phyloP scores from a whole-genome alignment of 768 basidiomycete species.

The Cantharellus anzutake region DNA sequence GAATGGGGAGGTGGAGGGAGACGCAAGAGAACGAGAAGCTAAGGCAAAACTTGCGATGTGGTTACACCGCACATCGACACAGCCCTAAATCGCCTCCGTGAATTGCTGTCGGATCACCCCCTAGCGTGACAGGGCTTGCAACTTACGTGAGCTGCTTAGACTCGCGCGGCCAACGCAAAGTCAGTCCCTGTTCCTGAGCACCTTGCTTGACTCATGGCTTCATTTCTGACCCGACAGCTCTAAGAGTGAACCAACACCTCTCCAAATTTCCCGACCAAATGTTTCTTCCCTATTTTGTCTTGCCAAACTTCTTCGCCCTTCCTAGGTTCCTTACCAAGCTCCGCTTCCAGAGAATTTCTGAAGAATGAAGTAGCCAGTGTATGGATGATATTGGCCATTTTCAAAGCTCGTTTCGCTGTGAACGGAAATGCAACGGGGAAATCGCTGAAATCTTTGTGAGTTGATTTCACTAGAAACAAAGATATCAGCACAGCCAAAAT shows the following conservation, averaged over 20 bases:
- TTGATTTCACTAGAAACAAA: conserved; percentile 4
- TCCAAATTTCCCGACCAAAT: conserved; percentile 2
- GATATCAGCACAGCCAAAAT: not conserved
- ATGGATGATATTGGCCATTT: conserved; percentile 1
- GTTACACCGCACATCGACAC: too few species aligned
- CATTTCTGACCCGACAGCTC: too few species aligned
- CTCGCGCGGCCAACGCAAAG: too few species aligned
- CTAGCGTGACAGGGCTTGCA: too few species aligned
- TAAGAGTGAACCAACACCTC: conserved; percentile 5
- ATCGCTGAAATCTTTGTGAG: conserved; percentile 8
- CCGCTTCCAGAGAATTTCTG: not conserved
- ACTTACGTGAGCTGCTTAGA: too few species aligned
- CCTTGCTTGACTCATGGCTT: too few species aligned
- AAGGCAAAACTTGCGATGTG: too few species aligned
- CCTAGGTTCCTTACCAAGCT: conserved; percentile 4
- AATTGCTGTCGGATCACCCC: too few species aligned
- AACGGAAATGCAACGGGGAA: conserved; percentile 3
- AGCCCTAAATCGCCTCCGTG: too few species aligned
- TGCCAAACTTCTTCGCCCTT: conserved; percentile 3
- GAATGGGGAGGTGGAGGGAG: too few species aligned
- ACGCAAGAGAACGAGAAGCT: too few species aligned
- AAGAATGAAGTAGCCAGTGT: conserved; percentile 7
- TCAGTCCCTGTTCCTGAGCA: too few species aligned
- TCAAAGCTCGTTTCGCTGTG: not conserved
- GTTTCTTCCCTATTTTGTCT: conserved; percentile 1